Evolutionary conservation across 352 stramenopile genomes (phyloP).

Genomic region (Phytophthora cactorum): DNA sequence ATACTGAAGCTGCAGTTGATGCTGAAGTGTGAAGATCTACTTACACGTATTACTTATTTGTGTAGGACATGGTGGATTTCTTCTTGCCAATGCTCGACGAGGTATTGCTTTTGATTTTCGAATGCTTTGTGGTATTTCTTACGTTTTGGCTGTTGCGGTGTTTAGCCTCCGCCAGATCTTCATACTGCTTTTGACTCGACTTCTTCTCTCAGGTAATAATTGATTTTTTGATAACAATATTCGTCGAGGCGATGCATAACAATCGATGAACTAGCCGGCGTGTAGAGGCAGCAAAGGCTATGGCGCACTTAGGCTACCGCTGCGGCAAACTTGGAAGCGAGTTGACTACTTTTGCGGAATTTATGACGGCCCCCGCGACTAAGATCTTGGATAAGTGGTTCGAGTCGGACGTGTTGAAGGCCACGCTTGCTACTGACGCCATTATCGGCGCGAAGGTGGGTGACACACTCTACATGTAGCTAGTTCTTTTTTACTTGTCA

Average conservation of each 20-base stretch:
- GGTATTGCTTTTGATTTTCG: constrained; percentile 31
- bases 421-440: constrained; percentile 91
- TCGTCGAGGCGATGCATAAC: not conserved
- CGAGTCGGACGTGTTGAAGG: constrained; percentile 90
- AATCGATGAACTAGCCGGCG: constrained; percentile 41
- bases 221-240: not conserved
- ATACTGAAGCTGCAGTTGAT: not conserved
- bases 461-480: not conserved
- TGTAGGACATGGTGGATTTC: constrained; percentile 79
- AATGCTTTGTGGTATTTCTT: not conserved
- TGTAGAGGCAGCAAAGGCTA: constrained; percentile 69
- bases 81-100: constrained; percentile 86
- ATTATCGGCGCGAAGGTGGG: constrained; percentile 90
- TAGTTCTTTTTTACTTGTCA: not conserved
- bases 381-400: constrained; percentile 93
- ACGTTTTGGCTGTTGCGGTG: not conserved
- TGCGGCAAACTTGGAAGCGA: constrained; percentile 75
- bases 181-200: constrained; percentile 68
- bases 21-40: not conserved
- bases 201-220: constrained; percentile 43
- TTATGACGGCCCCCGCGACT: constrained; percentile 86
- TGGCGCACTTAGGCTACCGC: constrained; percentile 69
- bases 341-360: constrained; percentile 85
- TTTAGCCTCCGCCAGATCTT: constrained; percentile 72
- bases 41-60: not conserved